phyloP scores from a whole-genome alignment of 306 rosid genomes.

The Cajanus cajan region DNA sequence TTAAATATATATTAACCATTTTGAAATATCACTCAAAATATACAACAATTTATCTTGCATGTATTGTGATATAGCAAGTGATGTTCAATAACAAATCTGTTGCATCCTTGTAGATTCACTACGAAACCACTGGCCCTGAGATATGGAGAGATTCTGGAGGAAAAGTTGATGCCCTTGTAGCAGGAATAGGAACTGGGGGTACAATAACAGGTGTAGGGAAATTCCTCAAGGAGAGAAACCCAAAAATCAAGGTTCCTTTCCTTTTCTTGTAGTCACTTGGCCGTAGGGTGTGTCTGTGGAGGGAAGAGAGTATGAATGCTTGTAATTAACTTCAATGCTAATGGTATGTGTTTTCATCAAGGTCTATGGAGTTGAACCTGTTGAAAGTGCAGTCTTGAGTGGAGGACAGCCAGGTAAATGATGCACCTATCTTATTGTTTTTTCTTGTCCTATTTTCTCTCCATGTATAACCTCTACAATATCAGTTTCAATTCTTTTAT shows the following conservation, averaged over 20 bases:
- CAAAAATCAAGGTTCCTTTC: conserved; percentile 59
- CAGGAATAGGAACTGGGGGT: conserved; percentile 76
- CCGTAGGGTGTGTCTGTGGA: neutral
- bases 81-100: neutral
- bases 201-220: conserved; percentile 66
- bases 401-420: conserved; percentile 60
- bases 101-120: conserved; percentile 56
- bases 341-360: conserved; percentile 5
- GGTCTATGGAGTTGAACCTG: conserved; percentile 76
- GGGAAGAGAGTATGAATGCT: neutral
- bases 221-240: conserved; percentile 69
- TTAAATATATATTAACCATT: too few relatives aligned
- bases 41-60: too few relatives aligned
- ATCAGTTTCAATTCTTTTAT: neutral
- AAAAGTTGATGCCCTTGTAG: conserved; percentile 60
- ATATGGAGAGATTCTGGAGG: conserved; percentile 76
- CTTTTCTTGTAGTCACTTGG: neutral
- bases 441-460: neutral
- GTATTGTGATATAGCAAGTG: neutral
- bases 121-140: conserved; percentile 80
- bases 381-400: conserved; percentile 69
- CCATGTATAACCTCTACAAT: neutral
- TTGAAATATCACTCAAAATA: too few relatives aligned
- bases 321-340: neutral
- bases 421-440: neutral